phyloP scores from a whole-genome alignment of 2,329 filamentous ascomycete species.

The Paraphoma sp. region DNA sequence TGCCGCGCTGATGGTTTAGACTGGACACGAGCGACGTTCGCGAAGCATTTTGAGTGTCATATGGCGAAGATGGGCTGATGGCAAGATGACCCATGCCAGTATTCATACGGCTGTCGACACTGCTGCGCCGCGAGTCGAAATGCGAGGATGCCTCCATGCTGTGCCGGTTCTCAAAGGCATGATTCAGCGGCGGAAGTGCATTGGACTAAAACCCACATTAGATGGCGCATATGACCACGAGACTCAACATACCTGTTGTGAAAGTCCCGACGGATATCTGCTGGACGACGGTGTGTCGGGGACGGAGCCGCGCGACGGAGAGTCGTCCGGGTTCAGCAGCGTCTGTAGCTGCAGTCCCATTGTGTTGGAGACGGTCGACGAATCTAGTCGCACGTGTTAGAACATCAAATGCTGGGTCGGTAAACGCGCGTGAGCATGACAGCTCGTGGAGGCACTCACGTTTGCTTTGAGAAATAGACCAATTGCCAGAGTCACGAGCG shows the following conservation, averaged over 20 bases:
- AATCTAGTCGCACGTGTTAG: slow-evolving; percentile 39
- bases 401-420: neutral
- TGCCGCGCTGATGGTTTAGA: slow-evolving; percentile 66
- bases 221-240: neutral
- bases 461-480: slow-evolving; percentile 66
- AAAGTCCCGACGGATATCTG: slow-evolving; percentile 40
- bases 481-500: slow-evolving; percentile 65
- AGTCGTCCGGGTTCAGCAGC: slow-evolving; percentile 57
- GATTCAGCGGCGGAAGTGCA: slow-evolving; percentile 64
- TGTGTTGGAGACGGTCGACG: slow-evolving; percentile 51
- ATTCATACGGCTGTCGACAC: slow-evolving; percentile 80
- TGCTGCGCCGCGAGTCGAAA: slow-evolving; percentile 72
- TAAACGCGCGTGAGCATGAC: slow-evolving; percentile 5
- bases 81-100: slow-evolving; percentile 73
- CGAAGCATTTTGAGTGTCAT: slow-evolving; percentile 78
- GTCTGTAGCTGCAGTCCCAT: slow-evolving; percentile 58
- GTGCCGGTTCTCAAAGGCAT: slow-evolving; percentile 55
- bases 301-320: slow-evolving; percentile 51
- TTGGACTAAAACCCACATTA: slow-evolving; percentile 36
- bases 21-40: slow-evolving; percentile 76
- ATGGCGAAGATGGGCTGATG: slow-evolving; percentile 72
- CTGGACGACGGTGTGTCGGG: slow-evolving; percentile 53
- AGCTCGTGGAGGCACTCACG: slow-evolving; percentile 46
- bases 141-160: slow-evolving; percentile 59
- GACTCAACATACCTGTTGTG: slow-evolving; percentile 33